Evolutionary conservation across 495 filamentous ascomycete genomes (phyloP).

Genomic region (Penicillium waksmanii): DNA sequence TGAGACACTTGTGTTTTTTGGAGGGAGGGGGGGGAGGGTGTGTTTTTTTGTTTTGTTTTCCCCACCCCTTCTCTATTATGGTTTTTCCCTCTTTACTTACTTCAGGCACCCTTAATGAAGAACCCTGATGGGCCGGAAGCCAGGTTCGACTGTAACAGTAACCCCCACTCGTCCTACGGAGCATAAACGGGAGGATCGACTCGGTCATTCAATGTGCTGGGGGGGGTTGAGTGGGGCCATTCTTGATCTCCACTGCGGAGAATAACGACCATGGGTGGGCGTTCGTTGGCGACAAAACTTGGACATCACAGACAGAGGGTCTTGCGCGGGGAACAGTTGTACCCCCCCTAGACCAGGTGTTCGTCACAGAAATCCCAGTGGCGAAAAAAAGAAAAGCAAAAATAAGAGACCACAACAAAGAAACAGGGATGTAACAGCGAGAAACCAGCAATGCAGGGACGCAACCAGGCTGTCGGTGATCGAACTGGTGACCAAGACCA

Average conservation of each 20-base stretch:
- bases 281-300: constrained; percentile 13
- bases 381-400: background rate
- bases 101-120: background rate
- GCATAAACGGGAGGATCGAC: constrained; percentile 28
- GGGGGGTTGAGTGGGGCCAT: background rate
- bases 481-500: background rate
- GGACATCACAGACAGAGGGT: constrained; percentile 5
- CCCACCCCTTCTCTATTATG: background rate
- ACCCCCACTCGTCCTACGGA: constrained; percentile 32
- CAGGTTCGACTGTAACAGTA: constrained; percentile 30
- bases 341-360: constrained; percentile 2
- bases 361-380: background rate
- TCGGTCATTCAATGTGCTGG: constrained; percentile 15
- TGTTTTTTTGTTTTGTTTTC: background rate
- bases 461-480: constrained; percentile 11
- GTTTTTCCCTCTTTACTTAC: background rate
- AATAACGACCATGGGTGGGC: constrained; percentile 25
- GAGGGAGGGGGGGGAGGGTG: too few species aligned
- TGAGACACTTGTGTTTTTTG: constrained; percentile 22
- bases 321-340: background rate
- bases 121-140: constrained; percentile 14
- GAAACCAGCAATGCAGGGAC: constrained; percentile 14
- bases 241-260: constrained; percentile 29
- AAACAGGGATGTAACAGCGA: background rate
- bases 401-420: background rate